Conservation (phyloP, 345 rosid species). For the Gossypium stocksii region DNA sequence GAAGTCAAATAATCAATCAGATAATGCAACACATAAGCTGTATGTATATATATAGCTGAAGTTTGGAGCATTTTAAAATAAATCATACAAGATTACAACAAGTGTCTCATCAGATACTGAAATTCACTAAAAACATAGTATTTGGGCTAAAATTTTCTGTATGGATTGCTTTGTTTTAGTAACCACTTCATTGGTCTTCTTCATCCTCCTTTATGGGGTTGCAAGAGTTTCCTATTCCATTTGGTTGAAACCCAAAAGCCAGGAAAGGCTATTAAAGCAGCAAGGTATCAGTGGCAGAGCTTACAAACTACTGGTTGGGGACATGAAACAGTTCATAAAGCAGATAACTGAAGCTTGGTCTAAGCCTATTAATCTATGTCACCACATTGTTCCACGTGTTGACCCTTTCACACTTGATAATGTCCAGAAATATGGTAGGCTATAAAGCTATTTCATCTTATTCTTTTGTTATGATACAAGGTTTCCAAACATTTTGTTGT, state of each 20-base stretch:
- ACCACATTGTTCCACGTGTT: conserved; percentile 33
- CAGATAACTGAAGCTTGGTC: conserved; percentile 35
- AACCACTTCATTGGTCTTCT: background rate
- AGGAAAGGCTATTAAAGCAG: conserved; percentile 27
- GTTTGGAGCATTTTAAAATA: background rate
- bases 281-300: conserved; percentile 41
- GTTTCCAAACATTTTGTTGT: background rate
- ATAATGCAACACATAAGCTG: background rate
- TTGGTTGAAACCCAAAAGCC: conserved; percentile 41
- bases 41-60: background rate
- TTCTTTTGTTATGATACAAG: background rate
- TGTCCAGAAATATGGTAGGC: conserved; percentile 35
- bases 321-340: conserved; percentile 32
- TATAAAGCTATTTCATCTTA: background rate
- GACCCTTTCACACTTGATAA: conserved; percentile 29
- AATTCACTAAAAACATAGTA: conserved; percentile 2
- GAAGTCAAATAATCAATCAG: conserved; percentile 8
- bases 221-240: conserved; percentile 17
- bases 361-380: conserved; percentile 33
- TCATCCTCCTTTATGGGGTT: conserved; percentile 16
- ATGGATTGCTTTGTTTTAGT: conserved; percentile 7
- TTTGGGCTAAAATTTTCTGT: background rate
- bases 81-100: background rate
- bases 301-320: conserved; percentile 33
- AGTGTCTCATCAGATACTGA: background rate